Evolutionary conservation across 345 rosid genomes (phyloP), one percentile per base, ranked within the genome.

Genomic region (Hibiscus mutabilis): DNA sequence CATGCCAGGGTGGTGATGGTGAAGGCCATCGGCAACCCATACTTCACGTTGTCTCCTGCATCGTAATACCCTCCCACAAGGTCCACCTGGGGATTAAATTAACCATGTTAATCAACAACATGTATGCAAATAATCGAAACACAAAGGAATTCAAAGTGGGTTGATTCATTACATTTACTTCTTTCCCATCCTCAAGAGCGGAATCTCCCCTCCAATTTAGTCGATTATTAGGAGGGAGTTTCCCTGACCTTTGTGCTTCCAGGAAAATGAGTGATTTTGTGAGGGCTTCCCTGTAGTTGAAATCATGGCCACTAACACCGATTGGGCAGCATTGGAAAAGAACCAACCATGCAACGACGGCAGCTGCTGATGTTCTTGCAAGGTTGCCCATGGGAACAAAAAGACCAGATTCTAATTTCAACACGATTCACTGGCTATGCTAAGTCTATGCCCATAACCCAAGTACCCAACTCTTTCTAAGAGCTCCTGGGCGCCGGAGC

Each of bases 161-260:
- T 40, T 40, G 46, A 42, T 42, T 42, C 2, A 49, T 21, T 68
- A 88, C 96, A 74, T 86, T 82, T 24, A 62, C 94, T 51, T 76
- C 80, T 80, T 86, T 87, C 6, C 98, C 98, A 56, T 93, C 98
- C 0, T 88, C 82, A 16, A 91, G 92, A 42, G 82, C 97, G 24
- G 98, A 93, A 74, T 93, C 94, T 33, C 96, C 97, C 81, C 98
- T 89, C 98, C 98, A 93, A 6, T 81, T 69, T 5, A 79, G 60
- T 75, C 98, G 78, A 35, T 88, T 77, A 46, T 80, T 80, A 40
- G 90, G 77, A 40, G 89, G 96, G 46, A 93, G 92, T 73, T 85
- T 86, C 47, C 98, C 98, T 16, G 98, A 93, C 77, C 98, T 82
- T 74, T 93, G 97, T 9, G 96, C 96, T 80, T 91, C 98, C 2